phyloP scores from a whole-genome alignment of 73 alveolate genomes.

The Durusdinium trenchii region DNA sequence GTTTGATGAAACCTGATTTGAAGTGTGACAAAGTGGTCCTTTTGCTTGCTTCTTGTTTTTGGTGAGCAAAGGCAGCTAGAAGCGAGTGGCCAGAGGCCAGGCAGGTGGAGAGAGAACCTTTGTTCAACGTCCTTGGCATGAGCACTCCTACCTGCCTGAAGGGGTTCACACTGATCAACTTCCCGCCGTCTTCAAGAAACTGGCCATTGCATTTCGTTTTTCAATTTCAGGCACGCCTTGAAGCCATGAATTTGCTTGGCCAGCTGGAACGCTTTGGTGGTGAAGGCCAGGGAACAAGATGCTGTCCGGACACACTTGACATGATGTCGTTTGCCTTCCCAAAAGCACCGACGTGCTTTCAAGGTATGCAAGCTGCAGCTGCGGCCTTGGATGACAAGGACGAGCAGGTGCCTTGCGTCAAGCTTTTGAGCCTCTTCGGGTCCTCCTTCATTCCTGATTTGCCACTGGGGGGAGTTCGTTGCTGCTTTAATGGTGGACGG shows the following conservation, averaged over 20 bases:
- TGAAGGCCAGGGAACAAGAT: not conserved
- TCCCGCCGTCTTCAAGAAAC: not conserved
- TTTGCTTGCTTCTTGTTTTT: not conserved
- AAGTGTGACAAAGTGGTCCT: not conserved
- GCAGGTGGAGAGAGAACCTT: not conserved
- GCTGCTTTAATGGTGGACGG: too few species aligned
- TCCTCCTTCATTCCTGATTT: too few species aligned
- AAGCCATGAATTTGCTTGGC: slow-evolving; percentile 48
- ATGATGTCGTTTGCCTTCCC: not conserved
- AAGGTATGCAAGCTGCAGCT: slow-evolving; percentile 40
- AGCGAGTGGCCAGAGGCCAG: slow-evolving; percentile 79
- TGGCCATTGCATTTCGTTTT: not conserved
- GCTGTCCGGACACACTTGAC: not conserved
- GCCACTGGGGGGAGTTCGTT: too few species aligned
- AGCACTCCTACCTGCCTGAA: not conserved
- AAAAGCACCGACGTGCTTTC: too few species aligned
- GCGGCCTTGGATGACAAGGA: slow-evolving; percentile 32
- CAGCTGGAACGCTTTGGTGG: slow-evolving; percentile 70
- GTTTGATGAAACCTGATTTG: not conserved
- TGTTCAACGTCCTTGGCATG: not conserved
- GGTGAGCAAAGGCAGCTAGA: slow-evolving; percentile 5
- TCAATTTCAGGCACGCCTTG: slow-evolving; percentile 48
- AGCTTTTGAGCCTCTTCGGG: too few species aligned
- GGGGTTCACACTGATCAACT: not conserved
- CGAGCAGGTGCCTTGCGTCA: not conserved